Evolutionary conservation across 768 basidiomycete species (phyloP), one percentile per base, ranked within the genome.

Genomic region (Kwoniella shandongensis): DNA sequence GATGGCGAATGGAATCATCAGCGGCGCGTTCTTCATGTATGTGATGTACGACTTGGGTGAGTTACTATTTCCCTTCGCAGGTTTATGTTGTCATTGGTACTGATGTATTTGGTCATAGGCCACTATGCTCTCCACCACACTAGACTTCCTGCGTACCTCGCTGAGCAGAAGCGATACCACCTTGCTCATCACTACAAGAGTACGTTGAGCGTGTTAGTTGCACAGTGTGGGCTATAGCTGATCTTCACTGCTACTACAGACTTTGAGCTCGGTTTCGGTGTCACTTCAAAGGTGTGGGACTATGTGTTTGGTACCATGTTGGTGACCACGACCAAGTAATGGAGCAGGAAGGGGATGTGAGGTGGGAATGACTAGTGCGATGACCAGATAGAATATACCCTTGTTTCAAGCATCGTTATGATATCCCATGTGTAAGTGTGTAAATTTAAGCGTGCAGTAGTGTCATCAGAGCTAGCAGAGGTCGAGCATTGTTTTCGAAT

Each of bases 161-260:
- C 82, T 56, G 87, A 91, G 73, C 88, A 89, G 88, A 99, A 99
- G 81, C 89, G 89, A 74, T 98, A 97, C 73, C 96, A 99, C 69
- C 83, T 99, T 62, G 92, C 91, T 6, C 93, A 97, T 72, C 94
- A 97, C 76, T 96, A 94, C 81, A 96, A 96, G 79, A 94, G 74
- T 76, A n/a, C n/a, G n/a, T n/a, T n/a, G 54, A 67, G 74, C 66
- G 35, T 7, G 13, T 25, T n/a, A 41, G 25, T 32, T 10, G 29
- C 13, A 40, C 32, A 17, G 1, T 39, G 29, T 46, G 36, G 40
- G 50, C 1, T 17, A 25, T 2, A 48, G 58, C 62, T 67, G 61
- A 63, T 22, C 0, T 5, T 39, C 20, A 39, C 29, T 23, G 5
- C 18, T 44, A 29, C 12, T 20, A 2, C 66, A 76, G 74, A 96